Evolutionary conservation across 768 basidiomycete genomes (phyloP).

Genomic region (Russula foetens): DNA sequence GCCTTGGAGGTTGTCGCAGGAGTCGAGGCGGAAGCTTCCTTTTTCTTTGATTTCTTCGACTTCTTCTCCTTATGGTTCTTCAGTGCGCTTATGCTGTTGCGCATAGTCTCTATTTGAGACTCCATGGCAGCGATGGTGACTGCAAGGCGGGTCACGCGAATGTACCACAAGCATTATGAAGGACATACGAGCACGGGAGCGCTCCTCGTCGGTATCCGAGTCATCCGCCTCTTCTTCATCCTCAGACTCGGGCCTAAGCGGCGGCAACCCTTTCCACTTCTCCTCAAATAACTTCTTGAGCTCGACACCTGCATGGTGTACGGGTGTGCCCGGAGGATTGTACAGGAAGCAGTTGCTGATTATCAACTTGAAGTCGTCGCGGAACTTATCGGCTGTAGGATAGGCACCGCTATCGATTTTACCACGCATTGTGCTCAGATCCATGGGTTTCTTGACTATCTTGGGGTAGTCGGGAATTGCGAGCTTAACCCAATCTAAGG

Average conservation of each 20-base stretch:
- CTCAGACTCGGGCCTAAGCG: constrained; percentile 40
- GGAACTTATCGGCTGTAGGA: constrained; percentile 67
- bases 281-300: constrained; percentile 87
- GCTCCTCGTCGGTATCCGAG: constrained; percentile 62
- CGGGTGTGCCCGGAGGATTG: constrained; percentile 82
- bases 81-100: constrained; percentile 54
- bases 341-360: constrained; percentile 89
- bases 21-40: constrained; percentile 38
- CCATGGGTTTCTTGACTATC: constrained; percentile 93
- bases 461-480: constrained; percentile 80
- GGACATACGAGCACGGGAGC: constrained; percentile 44
- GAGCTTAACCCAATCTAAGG: constrained; percentile 65
- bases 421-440: constrained; percentile 78
- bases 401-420: constrained; percentile 80
- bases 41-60: constrained; percentile 67
- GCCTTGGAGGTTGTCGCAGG: constrained; percentile 61
- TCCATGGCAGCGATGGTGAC: constrained; percentile 74
- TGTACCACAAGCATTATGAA: constrained; percentile 1
- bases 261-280: constrained; percentile 79
- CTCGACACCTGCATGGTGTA: constrained; percentile 78
- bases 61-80: constrained; percentile 45
- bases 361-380: constrained; percentile 90
- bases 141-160: constrained; percentile 27
- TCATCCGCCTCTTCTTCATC: constrained; percentile 58
- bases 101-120: constrained; percentile 71